Conservation (phyloP, 495 filamentous ascomycete genomes). For the Penicillium silybi region DNA sequence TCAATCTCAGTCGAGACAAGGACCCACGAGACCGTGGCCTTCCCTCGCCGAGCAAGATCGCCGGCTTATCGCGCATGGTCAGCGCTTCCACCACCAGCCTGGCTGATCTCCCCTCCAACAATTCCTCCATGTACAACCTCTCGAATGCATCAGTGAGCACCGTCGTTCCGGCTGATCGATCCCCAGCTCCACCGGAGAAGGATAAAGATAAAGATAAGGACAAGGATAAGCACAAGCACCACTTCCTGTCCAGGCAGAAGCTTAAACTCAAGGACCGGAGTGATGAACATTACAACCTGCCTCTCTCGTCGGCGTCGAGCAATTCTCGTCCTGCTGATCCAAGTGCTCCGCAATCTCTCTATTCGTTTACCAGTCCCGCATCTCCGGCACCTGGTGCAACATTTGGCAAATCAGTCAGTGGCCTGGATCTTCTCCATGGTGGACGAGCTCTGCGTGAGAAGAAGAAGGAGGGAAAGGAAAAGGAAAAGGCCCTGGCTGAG, state of each 20-base stretch:
- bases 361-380: constrained; percentile 66
- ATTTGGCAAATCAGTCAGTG: constrained; percentile 72
- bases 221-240: constrained; percentile 66
- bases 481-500: constrained; percentile 61
- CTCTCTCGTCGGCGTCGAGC: constrained; percentile 82
- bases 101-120: constrained; percentile 59
- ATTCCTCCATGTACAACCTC: constrained; percentile 73
- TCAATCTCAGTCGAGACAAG: constrained; percentile 69
- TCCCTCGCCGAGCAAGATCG: constrained; percentile 79
- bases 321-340: constrained; percentile 87
- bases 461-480: constrained; percentile 83
- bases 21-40: constrained; percentile 63
- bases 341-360: constrained; percentile 77
- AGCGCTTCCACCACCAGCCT: constrained; percentile 78
- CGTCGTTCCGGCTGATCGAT: constrained; percentile 50
- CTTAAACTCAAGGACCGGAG: constrained; percentile 74
- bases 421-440: constrained; percentile 81
- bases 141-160: constrained; percentile 83
- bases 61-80: constrained; percentile 54
- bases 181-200: constrained; percentile 27
- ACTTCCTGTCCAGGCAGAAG: constrained; percentile 89
- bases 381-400: constrained; percentile 67
- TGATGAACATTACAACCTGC: constrained; percentile 68
- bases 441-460: constrained; percentile 82
- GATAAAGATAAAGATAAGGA: constrained; percentile 47